Conservation (phyloP, 805 yeast genomes). For the Metschnikowia colocasiae region DNA sequence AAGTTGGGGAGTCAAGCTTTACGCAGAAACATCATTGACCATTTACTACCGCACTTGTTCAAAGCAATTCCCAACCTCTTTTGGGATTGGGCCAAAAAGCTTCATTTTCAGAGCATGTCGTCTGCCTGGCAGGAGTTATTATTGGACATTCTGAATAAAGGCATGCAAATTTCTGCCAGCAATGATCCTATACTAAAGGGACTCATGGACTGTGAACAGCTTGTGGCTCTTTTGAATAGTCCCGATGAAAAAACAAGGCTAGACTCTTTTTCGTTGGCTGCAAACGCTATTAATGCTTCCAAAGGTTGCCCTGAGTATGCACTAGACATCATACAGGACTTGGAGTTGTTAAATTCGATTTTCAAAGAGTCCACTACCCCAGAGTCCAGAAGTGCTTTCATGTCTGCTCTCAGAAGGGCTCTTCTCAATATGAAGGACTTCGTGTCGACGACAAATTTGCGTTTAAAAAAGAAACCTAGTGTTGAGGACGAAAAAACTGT, state of each 20-base stretch:
- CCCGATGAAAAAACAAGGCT: slow-evolving; percentile 43
- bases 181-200: slow-evolving; percentile 10
- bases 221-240: slow-evolving; percentile 44
- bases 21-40: slow-evolving; percentile 49
- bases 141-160: slow-evolving; percentile 14
- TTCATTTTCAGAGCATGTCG: slow-evolving; percentile 5
- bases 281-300: slow-evolving; percentile 61
- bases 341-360: slow-evolving; percentile 32
- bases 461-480: slow-evolving; percentile 9
- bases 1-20: slow-evolving; percentile 30
- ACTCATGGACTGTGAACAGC: slow-evolving; percentile 6
- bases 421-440: slow-evolving; percentile 67
- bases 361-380: slow-evolving; percentile 13
- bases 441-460: slow-evolving; percentile 29
- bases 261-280: slow-evolving; percentile 56
- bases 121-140: slow-evolving; percentile 7
- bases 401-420: slow-evolving; percentile 59
- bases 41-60: slow-evolving; percentile 63
- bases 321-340: slow-evolving; percentile 40
- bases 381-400: slow-evolving; percentile 64
- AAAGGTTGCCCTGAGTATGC: slow-evolving; percentile 47
- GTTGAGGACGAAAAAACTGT: slow-evolving; percentile 1
- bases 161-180: slow-evolving; percentile 6
- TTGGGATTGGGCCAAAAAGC: slow-evolving; percentile 30
- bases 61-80: slow-evolving; percentile 46